A percentile compares a stretch with the other conserved stretches of the same genome.
These are phyloP conservation scores for Tulasnella sp. DNA, from an alignment of 768 basidiomycete species.

Conservation along the genomic window DNA sequence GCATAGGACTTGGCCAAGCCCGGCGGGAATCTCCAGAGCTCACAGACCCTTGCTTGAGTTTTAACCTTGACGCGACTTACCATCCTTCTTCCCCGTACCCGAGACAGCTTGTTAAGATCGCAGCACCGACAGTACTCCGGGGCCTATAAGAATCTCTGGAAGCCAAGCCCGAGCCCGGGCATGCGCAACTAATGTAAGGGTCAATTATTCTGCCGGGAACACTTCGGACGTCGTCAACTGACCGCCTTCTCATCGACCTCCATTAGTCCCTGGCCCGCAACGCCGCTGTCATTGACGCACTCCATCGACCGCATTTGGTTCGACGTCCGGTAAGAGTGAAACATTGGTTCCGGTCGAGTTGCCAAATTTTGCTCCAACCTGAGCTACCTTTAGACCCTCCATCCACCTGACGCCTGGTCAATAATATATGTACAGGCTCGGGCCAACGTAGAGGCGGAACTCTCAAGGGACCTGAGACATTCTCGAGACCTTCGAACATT, in stretches of 20 bases:
- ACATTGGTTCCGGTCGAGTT: background rate
- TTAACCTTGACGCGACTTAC: background rate
- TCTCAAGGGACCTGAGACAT: constrained; percentile 10
- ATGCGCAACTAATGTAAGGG: background rate
- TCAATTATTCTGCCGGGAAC: constrained; percentile 13
- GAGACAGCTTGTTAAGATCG: background rate
- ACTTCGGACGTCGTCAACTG: constrained; percentile 14
- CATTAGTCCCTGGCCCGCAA: constrained; percentile 4
- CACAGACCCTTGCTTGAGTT: constrained; percentile 18
- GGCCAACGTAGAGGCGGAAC: background rate
- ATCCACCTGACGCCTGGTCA: background rate
- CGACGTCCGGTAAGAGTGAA: background rate
- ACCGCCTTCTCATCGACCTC: constrained; percentile 4
- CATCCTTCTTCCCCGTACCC: background rate
- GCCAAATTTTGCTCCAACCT: background rate
- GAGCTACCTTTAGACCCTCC: constrained; percentile 10
- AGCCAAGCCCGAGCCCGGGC: constrained; percentile 1
- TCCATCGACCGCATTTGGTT: background rate
- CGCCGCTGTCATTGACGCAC: background rate
- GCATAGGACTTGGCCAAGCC: background rate
- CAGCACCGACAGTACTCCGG: constrained; percentile 1
- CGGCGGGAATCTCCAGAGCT: background rate
- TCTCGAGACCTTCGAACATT: background rate
- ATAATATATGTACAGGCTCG: background rate
- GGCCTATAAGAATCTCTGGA: background rate